Evolutionary conservation across 2,329 filamentous ascomycete genomes (phyloP), one percentile per base, ranked within the genome.

Genomic region (Talaromyces sp.): DNA sequence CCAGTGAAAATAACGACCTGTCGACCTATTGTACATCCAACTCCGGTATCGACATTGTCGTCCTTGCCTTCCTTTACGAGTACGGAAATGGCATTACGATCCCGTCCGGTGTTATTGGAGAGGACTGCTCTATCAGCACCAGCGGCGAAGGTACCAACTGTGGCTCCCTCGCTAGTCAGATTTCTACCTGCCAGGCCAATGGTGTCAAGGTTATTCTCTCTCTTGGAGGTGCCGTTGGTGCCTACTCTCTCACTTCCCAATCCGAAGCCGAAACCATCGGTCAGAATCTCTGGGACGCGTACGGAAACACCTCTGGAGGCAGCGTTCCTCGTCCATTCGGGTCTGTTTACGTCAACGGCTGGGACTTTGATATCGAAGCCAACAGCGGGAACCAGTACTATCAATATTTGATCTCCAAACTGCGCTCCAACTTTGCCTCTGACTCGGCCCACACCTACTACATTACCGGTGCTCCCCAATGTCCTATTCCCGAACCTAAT

Each of bases 401-500:
- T 64, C 75, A 73, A 24, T 69, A 70, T 6, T 67, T 86, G 75
- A 79, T 85, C 69, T 76, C 80, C 64, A 78, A 76, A 27, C 74
- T 86, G 45, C 82, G 83, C 39, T 66, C 69, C 3, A 76, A 76
- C 62, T 84, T 78, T 68, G 69, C 71, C 0, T 67, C 73, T 9
- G 73, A 78, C 49, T 69, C 76, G 3, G 70, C 66, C 63, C 70
- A 70, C 65, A 72, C 66, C 62, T 86, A 80, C 75, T 85, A 83
- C 66, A 81, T 86, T 68, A 84, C 83, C 3, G 82, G 75, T 19
- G 82, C 84, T 3, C 84, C 84, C 11, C 83, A 86, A 69, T 86
- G 84, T 67, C 56, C 74, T 4, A 71, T 81, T 19, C 82, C 83
- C 1, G 84, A 86, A 69, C 68, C 69, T 33, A 79, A 82, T 54